Evolutionary conservation across 2,329 filamentous ascomycete species (phyloP).

Genomic region (Didymella lethalis): DNA sequence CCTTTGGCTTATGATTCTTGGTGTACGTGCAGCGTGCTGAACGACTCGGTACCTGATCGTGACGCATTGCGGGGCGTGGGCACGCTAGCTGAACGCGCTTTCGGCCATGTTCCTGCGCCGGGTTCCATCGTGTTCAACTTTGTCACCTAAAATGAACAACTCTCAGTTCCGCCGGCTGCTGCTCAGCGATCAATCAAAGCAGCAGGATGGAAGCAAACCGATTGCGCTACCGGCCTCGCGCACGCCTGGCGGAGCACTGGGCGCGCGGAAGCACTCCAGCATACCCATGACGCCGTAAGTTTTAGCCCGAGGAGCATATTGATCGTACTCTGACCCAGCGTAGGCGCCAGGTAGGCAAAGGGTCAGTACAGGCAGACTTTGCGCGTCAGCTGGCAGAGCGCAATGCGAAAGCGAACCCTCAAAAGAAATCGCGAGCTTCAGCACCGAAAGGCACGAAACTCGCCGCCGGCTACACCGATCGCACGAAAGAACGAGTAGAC

Average conservation of each 20-base stretch:
- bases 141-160: constrained; percentile 79
- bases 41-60: neutral
- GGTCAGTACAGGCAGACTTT: constrained; percentile 70
- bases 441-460: constrained; percentile 85
- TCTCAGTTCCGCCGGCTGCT: constrained; percentile 88
- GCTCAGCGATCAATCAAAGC: constrained; percentile 57
- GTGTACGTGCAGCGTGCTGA: neutral
- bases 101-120: constrained; percentile 11
- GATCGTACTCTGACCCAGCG: constrained; percentile 5
- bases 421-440: constrained; percentile 79
- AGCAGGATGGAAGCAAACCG: constrained; percentile 41
- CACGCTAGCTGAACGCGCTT: constrained; percentile 13
- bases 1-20: neutral
- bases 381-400: constrained; percentile 83
- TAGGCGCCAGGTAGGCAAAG: constrained; percentile 69
- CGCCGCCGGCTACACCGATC: constrained; percentile 82
- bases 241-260: constrained; percentile 63
- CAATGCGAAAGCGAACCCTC: constrained; percentile 61
- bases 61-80: constrained; percentile 15
- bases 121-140: neutral
- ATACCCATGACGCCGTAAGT: constrained; percentile 94
- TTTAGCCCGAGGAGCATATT: neutral
- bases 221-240: constrained; percentile 35
- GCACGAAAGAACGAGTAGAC: constrained; percentile 69
- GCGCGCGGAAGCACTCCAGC: constrained; percentile 78